These are phyloP conservation scores for Annulohypoxylon moriforme DNA, from an alignment of 495 filamentous ascomycete species.

Conservation along the genomic window DNA sequence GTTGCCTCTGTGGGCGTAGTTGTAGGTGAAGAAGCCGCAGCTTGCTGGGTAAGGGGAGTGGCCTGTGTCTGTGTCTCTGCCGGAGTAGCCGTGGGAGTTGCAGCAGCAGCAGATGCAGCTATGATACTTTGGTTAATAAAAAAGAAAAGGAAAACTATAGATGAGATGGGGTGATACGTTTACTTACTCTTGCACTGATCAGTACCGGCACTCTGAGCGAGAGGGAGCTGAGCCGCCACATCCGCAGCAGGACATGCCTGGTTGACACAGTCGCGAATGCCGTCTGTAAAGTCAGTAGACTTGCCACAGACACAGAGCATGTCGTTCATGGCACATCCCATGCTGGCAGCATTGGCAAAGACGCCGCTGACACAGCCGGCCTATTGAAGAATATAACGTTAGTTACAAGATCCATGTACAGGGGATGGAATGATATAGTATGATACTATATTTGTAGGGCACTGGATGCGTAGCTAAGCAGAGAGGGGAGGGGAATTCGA, in stretches of 20 bases:
- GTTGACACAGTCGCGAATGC: conserved; percentile 46
- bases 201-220: conserved; percentile 36
- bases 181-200: conserved; percentile 53
- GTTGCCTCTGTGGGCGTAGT: conserved; percentile 1
- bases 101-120: conserved; percentile 38
- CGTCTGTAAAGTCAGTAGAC: conserved; percentile 29
- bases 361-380: conserved; percentile 47
- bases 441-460: background rate
- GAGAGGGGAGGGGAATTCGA: background rate
- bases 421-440: background rate
- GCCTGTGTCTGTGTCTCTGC: background rate
- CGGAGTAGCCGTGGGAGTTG: conserved; percentile 7
- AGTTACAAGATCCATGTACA: conserved; percentile 19
- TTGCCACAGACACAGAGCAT: conserved; percentile 45
- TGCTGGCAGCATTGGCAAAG: conserved; percentile 31
- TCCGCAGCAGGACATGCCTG: conserved; percentile 32
- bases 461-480: background rate
- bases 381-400: conserved; percentile 23
- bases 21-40: background rate
- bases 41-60: conserved; percentile 6
- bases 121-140: conserved; percentile 9
- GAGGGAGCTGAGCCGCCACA: conserved; percentile 32
- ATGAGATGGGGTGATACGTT: background rate
- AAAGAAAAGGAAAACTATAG: too few relatives aligned
- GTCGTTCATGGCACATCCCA: conserved; percentile 42